Percentiles rank a stretch among this genome's conserved stretches.
Conservation (phyloP, 192 early-diverging fungal species). For the Neocallimastix lanati region DNA sequence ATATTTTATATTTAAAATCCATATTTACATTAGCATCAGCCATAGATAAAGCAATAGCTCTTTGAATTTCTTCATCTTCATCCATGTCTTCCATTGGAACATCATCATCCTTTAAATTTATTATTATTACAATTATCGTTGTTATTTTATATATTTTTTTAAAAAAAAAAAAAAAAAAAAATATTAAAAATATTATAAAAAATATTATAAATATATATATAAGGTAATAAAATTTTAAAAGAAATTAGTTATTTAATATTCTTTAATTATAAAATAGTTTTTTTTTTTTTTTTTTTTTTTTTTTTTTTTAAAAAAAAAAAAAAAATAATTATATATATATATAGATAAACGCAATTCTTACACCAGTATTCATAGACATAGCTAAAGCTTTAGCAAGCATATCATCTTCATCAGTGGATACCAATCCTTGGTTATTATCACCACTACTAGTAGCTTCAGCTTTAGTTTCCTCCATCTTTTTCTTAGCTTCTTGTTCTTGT, state of each 20-base stretch:
- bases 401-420: constrained; percentile 27
- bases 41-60: constrained; percentile 64
- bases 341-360: neutral
- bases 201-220: too few relatives aligned
- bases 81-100: constrained; percentile 42
- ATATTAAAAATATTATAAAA: too few relatives aligned
- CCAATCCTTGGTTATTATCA: constrained; percentile 5
- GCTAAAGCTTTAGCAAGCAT: constrained; percentile 48
- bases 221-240: too few relatives aligned
- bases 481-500: constrained; percentile 40
- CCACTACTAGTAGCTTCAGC: constrained; percentile 8
- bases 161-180: too few relatives aligned
- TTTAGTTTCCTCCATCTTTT: constrained; percentile 16
- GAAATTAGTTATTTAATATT: too few relatives aligned
- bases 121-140: too few relatives aligned
- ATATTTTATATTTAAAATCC: too few relatives aligned
- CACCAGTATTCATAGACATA: constrained; percentile 35
- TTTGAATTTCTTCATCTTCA: constrained; percentile 54
- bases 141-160: too few relatives aligned
- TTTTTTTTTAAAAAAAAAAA: too few relatives aligned
- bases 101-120: constrained; percentile 41
- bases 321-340: too few relatives aligned
- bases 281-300: too few relatives aligned
- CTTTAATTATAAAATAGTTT: too few relatives aligned
- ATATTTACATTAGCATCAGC: constrained; percentile 4